phyloP scores from a whole-genome alignment of 257 asterid species.

The Solanum gandarillasii region DNA sequence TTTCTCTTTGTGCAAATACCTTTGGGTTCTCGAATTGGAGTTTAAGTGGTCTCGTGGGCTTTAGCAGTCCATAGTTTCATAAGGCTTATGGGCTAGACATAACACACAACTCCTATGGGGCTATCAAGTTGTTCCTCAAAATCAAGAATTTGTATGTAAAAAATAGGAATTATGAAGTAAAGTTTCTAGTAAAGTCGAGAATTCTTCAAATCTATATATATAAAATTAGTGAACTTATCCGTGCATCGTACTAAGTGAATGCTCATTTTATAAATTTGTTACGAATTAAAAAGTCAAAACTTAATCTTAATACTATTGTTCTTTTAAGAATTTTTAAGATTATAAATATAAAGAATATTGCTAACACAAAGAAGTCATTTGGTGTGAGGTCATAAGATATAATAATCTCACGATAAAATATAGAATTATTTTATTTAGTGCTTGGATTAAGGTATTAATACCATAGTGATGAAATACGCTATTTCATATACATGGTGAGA shows the following conservation, averaged over 20 bases:
- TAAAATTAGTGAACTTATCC: no score
- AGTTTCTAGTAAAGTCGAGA: no score
- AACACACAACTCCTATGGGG: not conserved
- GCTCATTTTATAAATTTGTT: no score
- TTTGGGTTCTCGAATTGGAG: not conserved
- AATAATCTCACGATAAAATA: no score
- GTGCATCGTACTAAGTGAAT: no score
- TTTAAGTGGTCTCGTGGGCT: not conserved
- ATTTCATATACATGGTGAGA: no score
- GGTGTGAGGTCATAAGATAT: not conserved
- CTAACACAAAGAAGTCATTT: not conserved
- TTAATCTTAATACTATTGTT: no score
- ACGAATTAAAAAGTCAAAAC: not conserved
- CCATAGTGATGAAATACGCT: not conserved
- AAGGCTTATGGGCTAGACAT: not conserved
- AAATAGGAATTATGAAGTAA: no score
- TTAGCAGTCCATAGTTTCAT: not conserved
- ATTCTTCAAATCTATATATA: no score
- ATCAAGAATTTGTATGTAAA: not conserved
- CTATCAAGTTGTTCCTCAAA: not conserved
- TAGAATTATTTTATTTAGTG: no score
- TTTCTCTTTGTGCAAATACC: not conserved
- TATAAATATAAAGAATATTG: no score
- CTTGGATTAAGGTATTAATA: not conserved
- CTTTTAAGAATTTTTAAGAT: no score